These are phyloP conservation scores for Boletus tylopilopsis DNA, from an alignment of 768 basidiomycete genomes.

Conservation along the genomic window DNA sequence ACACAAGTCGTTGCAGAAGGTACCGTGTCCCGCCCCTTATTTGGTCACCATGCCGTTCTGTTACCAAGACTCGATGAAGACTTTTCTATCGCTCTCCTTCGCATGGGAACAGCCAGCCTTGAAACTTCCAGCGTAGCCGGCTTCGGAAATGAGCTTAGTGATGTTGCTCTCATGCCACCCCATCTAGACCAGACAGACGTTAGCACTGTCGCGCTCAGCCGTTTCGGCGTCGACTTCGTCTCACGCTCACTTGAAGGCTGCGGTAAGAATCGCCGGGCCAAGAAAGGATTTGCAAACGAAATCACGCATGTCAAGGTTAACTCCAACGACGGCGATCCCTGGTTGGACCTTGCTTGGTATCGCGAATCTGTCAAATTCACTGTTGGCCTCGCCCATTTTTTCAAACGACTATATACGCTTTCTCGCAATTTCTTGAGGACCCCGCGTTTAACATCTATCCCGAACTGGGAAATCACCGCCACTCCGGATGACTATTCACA, in stretches of 20 bases:
- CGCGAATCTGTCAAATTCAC: slow-evolving; percentile 36
- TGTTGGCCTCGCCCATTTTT: slow-evolving; percentile 26
- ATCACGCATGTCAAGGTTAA: slow-evolving; percentile 40
- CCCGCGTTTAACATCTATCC: slow-evolving; percentile 8
- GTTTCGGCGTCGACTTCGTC: slow-evolving; percentile 40
- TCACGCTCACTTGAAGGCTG: slow-evolving; percentile 27
- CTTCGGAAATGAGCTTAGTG: slow-evolving; percentile 69
- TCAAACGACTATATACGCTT: slow-evolving; percentile 18
- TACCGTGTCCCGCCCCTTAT: slow-evolving; percentile 53
- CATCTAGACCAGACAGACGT: slow-evolving; percentile 19
- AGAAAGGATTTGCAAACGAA: slow-evolving; percentile 48
- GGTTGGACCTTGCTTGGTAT: slow-evolving; percentile 39
- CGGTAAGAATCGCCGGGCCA: slow-evolving; percentile 21
- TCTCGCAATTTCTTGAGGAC: slow-evolving; percentile 18
- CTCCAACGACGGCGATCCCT: slow-evolving; percentile 35
- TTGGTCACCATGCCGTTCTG: slow-evolving; percentile 43
- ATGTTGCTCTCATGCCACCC: slow-evolving; percentile 34
- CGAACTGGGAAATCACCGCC: slow-evolving; percentile 5
- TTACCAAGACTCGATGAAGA: slow-evolving; percentile 64
- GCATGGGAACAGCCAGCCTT: slow-evolving; percentile 70
- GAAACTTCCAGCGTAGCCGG: slow-evolving; percentile 72
- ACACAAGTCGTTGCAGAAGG: slow-evolving; percentile 67
- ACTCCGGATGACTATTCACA: slow-evolving; percentile 5
- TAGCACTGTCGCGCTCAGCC: slow-evolving; percentile 38
- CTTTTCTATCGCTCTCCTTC: slow-evolving; percentile 65